These are phyloP conservation scores for Talaromyces sp. DNA, from an alignment of 2,329 filamentous ascomycete species.

Conservation along the genomic window DNA sequence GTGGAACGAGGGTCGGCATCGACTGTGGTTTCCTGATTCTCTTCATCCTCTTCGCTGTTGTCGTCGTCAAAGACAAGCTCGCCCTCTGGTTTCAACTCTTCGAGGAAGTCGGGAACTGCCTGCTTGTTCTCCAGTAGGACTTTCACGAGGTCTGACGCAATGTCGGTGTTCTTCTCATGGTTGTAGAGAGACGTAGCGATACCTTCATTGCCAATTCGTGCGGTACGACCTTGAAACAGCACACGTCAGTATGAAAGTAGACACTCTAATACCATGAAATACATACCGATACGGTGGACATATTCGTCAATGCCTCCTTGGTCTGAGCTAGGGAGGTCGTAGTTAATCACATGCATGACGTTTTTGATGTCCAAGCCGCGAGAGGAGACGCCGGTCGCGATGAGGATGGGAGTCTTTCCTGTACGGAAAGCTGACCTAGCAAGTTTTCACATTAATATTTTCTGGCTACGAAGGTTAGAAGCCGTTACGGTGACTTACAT, in stretches of 20 bases:
- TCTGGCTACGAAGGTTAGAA: background rate
- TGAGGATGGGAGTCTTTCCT: conserved; percentile 71
- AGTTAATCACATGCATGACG: conserved; percentile 91
- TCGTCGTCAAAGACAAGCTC: conserved; percentile 52
- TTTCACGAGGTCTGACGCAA: conserved; percentile 73
- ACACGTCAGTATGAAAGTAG: background rate
- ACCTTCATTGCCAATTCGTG: conserved; percentile 83
- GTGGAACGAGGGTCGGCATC: background rate
- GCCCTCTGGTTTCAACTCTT: conserved; percentile 50
- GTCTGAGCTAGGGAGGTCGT: conserved; percentile 69
- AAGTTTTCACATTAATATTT: conserved; percentile 1
- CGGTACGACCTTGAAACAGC: conserved; percentile 68
- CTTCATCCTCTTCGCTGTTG: conserved; percentile 43
- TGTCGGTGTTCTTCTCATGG: conserved; percentile 64
- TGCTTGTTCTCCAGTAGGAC: conserved; percentile 77
- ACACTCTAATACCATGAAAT: background rate
- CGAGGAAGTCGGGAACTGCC: conserved; percentile 75
- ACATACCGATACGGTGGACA: conserved; percentile 81
- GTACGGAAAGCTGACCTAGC: conserved; percentile 68
- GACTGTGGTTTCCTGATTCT: background rate
- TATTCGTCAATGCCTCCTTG: conserved; percentile 94
- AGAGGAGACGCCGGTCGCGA: conserved; percentile 81
- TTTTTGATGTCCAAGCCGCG: conserved; percentile 86
- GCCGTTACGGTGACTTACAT: conserved; percentile 53
- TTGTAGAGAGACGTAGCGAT: conserved; percentile 87